These are phyloP conservation scores for Saccharomycopsis oosterbeekiorum DNA, from an alignment of 805 yeast species.

Conservation along the genomic window DNA sequence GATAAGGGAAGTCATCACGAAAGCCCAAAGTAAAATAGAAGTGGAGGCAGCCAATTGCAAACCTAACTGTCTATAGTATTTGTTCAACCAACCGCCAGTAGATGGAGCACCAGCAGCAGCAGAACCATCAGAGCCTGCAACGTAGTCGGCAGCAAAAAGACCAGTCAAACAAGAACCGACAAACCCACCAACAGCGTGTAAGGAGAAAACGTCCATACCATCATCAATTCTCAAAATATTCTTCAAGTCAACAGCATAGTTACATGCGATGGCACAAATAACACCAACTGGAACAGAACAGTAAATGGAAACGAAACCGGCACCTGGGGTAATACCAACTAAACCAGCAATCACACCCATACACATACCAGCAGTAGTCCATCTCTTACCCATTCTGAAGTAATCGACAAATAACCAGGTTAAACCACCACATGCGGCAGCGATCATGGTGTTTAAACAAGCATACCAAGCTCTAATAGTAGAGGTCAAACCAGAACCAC, in stretches of 20 bases:
- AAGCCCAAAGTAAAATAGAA: constrained; percentile 68
- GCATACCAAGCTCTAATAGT: constrained; percentile 93
- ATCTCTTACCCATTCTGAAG: constrained; percentile 68
- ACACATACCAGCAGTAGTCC: constrained; percentile 92
- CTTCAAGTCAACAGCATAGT: constrained; percentile 79
- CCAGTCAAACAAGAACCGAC: constrained; percentile 78
- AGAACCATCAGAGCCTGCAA: constrained; percentile 71
- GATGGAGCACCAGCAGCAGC: constrained; percentile 36
- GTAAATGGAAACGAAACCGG: constrained; percentile 92
- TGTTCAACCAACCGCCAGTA: constrained; percentile 83
- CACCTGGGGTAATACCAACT: constrained; percentile 94
- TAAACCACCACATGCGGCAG: constrained; percentile 89
- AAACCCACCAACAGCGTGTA: constrained; percentile 92
- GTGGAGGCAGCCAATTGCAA: constrained; percentile 75
- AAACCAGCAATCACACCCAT: constrained; percentile 91
- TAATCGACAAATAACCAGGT: constrained; percentile 92
- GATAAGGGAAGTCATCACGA: constrained; percentile 59
- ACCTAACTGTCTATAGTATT: constrained; percentile 73
- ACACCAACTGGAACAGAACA: constrained; percentile 78
- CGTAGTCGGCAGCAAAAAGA: constrained; percentile 84
- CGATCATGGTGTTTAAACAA: constrained; percentile 82
- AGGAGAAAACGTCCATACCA: constrained; percentile 88
- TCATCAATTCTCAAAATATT: constrained; percentile 69
- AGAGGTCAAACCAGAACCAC: constrained; percentile 94
- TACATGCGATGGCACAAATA: constrained; percentile 49